Conservation (phyloP, 306 rosid genomes). For the Castanospermum australe region DNA sequence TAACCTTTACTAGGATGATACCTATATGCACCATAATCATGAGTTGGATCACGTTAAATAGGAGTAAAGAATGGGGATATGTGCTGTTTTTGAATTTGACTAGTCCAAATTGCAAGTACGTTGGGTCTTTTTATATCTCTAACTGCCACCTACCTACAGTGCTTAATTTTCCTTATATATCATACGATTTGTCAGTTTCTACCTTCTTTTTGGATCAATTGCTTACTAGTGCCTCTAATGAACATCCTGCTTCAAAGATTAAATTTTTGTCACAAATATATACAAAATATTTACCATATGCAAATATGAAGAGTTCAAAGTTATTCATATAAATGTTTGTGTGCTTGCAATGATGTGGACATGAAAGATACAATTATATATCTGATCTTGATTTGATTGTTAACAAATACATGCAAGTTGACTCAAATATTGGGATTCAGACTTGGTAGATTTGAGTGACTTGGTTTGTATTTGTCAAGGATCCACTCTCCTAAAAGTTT, state of each 20-base stretch:
- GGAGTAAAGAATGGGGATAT: background rate
- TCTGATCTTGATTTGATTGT: background rate
- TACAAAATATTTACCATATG: background rate
- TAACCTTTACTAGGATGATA: background rate
- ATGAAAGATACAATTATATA: background rate
- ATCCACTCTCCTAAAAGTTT: no score
- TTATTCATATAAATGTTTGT: constrained; percentile 4
- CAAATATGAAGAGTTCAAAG: background rate
- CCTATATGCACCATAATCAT: background rate
- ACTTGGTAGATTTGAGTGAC: background rate
- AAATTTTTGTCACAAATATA: background rate
- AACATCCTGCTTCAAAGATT: constrained; percentile 19
- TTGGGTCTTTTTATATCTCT: no score
- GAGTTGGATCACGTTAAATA: background rate
- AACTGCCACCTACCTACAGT: background rate
- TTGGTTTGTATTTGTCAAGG: background rate
- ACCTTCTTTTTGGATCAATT: background rate
- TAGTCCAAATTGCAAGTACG: background rate
- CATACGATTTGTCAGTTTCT: background rate
- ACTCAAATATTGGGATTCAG: constrained; percentile 13
- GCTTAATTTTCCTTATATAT: no score
- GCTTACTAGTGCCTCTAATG: background rate
- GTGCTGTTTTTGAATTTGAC: background rate
- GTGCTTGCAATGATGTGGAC: background rate
- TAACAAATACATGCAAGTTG: constrained; percentile 6